Evolutionary conservation across 306 rosid species (phyloP).

Genomic region (Mucuna pruriens): DNA sequence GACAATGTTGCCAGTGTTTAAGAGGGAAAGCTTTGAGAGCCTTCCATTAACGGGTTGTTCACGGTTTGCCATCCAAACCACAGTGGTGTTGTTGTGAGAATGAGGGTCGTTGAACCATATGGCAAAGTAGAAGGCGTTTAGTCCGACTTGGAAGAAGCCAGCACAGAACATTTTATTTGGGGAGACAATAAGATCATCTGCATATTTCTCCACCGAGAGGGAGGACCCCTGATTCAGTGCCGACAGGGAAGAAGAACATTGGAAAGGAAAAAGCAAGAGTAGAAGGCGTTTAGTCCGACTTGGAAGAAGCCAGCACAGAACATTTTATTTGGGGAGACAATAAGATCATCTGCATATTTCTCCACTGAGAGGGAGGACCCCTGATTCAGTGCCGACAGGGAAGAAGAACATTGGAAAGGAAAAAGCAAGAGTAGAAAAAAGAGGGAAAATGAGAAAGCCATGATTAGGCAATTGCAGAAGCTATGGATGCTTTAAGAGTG

Average conservation of each 20-base stretch:
- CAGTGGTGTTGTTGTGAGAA: neutral
- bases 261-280: too few species aligned
- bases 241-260: too few species aligned
- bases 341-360: neutral
- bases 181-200: too few species aligned
- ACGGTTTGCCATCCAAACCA: slow-evolving; percentile 58
- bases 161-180: too few species aligned
- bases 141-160: too few species aligned
- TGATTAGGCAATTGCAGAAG: neutral
- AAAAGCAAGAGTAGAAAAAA: neutral
- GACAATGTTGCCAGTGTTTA: slow-evolving; percentile 31
- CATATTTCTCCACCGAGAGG: too few species aligned
- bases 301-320: slow-evolving; percentile 34
- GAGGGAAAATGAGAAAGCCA: neutral
- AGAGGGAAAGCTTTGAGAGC: slow-evolving; percentile 45
- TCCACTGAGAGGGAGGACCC: slow-evolving; percentile 39
- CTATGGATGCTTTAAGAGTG: neutral
- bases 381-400: neutral
- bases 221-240: too few species aligned
- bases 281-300: slow-evolving; percentile 14
- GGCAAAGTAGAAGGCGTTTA: slow-evolving; percentile 34
- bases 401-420: neutral
- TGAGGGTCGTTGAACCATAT: slow-evolving; percentile 23
- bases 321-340: slow-evolving; percentile 11
- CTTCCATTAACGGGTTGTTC: slow-evolving; percentile 51